A percentile compares a stretch with the other conserved stretches of the same genome.
Evolutionary conservation across 2,329 filamentous ascomycete species (phyloP).

Genomic region (Trichoderma oligosporum): DNA sequence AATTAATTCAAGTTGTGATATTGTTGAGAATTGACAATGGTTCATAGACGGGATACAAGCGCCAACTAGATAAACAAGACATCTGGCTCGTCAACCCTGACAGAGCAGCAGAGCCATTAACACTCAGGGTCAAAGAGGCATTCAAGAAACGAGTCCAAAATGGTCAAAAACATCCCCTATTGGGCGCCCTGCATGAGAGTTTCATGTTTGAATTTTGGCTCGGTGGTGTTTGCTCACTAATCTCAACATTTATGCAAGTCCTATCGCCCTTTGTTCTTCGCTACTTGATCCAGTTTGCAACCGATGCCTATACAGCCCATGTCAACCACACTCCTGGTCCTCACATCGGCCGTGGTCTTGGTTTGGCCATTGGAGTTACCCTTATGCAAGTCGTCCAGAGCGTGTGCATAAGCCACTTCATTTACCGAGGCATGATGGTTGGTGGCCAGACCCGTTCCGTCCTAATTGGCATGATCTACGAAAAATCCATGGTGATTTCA

Average conservation of each 20-base stretch:
- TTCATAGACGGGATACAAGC: slow-evolving; percentile 72
- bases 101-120: slow-evolving; percentile 67
- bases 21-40: neutral
- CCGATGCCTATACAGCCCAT: slow-evolving; percentile 69
- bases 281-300: slow-evolving; percentile 81
- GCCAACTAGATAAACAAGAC: slow-evolving; percentile 77
- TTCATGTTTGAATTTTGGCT: slow-evolving; percentile 82
- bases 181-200: slow-evolving; percentile 81
- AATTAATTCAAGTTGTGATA: neutral
- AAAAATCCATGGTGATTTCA: slow-evolving; percentile 87
- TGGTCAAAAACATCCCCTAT: slow-evolving; percentile 68
- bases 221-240: slow-evolving; percentile 72
- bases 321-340: slow-evolving; percentile 53
- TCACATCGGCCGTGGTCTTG: slow-evolving; percentile 69
- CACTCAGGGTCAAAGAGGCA: slow-evolving; percentile 59
- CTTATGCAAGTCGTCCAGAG: slow-evolving; percentile 82
- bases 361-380: slow-evolving; percentile 79
- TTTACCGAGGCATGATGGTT: slow-evolving; percentile 88
- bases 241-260: slow-evolving; percentile 71
- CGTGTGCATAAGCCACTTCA: slow-evolving; percentile 80
- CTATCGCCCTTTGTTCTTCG: slow-evolving; percentile 80
- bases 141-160: slow-evolving; percentile 65
- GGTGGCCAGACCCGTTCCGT: slow-evolving; percentile 79
- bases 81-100: slow-evolving; percentile 86
- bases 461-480: slow-evolving; percentile 82